Conservation (phyloP, 73 alveolate species). For the Tetrahymena borealis region DNA sequence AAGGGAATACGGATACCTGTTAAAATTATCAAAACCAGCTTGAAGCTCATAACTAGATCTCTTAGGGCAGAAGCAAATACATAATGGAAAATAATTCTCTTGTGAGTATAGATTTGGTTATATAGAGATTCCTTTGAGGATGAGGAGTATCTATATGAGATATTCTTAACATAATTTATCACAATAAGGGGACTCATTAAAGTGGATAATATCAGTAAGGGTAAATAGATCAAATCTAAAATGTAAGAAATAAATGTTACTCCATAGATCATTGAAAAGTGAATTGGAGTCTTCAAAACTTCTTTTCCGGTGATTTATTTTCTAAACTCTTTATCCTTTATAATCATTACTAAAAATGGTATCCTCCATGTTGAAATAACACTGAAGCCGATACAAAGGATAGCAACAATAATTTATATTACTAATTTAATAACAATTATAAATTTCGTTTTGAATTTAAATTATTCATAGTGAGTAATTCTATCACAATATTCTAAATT, state of each 20-base stretch:
- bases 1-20: neutral
- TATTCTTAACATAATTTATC: neutral
- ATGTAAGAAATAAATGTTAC: neutral
- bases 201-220: neutral
- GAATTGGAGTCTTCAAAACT: neutral
- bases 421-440: neutral
- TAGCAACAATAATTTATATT: neutral
- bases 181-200: neutral
- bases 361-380: neutral
- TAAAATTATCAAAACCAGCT: neutral
- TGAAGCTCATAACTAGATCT: neutral
- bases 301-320: neutral
- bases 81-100: neutral
- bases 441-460: neutral
- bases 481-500: neutral
- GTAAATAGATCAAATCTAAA: neutral
- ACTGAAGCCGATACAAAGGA: neutral
- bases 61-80: neutral
- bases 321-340: neutral
- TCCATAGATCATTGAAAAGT: neutral
- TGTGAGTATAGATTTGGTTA: neutral
- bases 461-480: neutral
- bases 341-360: neutral
- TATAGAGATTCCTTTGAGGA: neutral
- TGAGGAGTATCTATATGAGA: neutral